Base-by-base conservation (phyloP, 2,329 filamentous ascomycete genomes). In the Cladorrhinum sp. region DNA sequence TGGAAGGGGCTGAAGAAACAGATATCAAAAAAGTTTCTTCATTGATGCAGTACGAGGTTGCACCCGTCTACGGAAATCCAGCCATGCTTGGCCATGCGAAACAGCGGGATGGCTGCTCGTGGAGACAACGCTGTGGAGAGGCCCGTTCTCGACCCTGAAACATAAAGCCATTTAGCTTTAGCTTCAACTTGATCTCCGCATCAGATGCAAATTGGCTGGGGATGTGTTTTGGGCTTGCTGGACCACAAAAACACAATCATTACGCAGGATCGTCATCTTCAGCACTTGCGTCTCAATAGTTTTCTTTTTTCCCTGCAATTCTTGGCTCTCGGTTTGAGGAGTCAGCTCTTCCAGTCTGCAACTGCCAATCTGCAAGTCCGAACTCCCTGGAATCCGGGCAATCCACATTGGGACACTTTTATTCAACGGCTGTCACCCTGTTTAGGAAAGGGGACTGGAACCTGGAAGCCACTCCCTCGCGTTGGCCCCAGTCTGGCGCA, bases 391-490 rank as follows among this genome's bases (percentile, higher is more conserved):
- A 22, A 45, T 22, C 16, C 41, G 41, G n/a, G 41, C 41, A 45
- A 45, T 45, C 41, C 41, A 45, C 41, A 18, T 45, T 22, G 18
- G 41, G 41, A 45, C 41, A 18, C 41, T 45, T 45, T 8, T 53
- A 32, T 63, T 58, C 63, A 63, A 62, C 56, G 50, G 57, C 61
- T 62, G 45, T 20, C 41, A 60, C 57, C 62, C 62, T 60, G n/a
- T 45, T 45, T 45, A 22, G 18, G 41, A 22, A 45, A 36, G 32
- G 32, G 32, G 16, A n/a, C n/a, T n/a, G n/a, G n/a, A n/a, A n/a
- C n/a, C 32, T 36, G 32, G 32, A 45, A 45, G 41, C 41, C n/a
- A 18, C 41, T 45, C n/a, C 41, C 41, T 45, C 41, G 41, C 3
- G 41, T 45, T 45, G 41, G 32, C 32, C 32, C 41, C 41, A 45